A percentile compares a stretch with the other conserved stretches of the same genome.
Conservation (phyloP, 2,329 filamentous ascomycete genomes). For the Paraphoma sp. region DNA sequence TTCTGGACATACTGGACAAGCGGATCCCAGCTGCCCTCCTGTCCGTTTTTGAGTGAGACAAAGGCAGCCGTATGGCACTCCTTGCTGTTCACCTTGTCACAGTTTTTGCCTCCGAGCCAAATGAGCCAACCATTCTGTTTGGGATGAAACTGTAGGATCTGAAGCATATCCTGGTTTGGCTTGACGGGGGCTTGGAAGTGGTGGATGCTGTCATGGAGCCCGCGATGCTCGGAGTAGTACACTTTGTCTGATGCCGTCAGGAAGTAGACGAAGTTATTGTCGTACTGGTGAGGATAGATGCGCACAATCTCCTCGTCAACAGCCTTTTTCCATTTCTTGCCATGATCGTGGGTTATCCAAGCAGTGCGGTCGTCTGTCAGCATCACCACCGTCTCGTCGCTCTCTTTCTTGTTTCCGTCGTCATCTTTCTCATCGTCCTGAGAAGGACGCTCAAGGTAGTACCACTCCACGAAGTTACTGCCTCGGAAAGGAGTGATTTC, state of each 20-base stretch:
- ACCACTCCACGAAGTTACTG: slow-evolving; percentile 61
- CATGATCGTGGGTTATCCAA: slow-evolving; percentile 82
- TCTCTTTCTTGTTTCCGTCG: slow-evolving; percentile 61
- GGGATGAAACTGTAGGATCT: slow-evolving; percentile 80
- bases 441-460: slow-evolving; percentile 77
- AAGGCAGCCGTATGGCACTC: slow-evolving; percentile 78
- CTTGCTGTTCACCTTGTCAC: slow-evolving; percentile 59
- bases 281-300: slow-evolving; percentile 80
- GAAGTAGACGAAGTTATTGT: slow-evolving; percentile 87
- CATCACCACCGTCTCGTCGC: slow-evolving; percentile 77
- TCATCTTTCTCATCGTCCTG: slow-evolving; percentile 76
- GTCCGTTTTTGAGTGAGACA: slow-evolving; percentile 78
- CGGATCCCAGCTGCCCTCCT: slow-evolving; percentile 69
- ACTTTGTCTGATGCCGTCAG: slow-evolving; percentile 72
- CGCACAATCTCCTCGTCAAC: slow-evolving; percentile 71
- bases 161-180: slow-evolving; percentile 57
- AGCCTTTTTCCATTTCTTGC: slow-evolving; percentile 83
- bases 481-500: slow-evolving; percentile 69
- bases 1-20: slow-evolving; percentile 76
- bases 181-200: slow-evolving; percentile 73
- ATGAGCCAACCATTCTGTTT: slow-evolving; percentile 84
- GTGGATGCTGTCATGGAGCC: slow-evolving; percentile 67
- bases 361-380: slow-evolving; percentile 66
- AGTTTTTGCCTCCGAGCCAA: slow-evolving; percentile 79
- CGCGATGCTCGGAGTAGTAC: slow-evolving; percentile 83